Conservation (phyloP, 768 basidiomycete genomes). For the Podaxis sp. region DNA sequence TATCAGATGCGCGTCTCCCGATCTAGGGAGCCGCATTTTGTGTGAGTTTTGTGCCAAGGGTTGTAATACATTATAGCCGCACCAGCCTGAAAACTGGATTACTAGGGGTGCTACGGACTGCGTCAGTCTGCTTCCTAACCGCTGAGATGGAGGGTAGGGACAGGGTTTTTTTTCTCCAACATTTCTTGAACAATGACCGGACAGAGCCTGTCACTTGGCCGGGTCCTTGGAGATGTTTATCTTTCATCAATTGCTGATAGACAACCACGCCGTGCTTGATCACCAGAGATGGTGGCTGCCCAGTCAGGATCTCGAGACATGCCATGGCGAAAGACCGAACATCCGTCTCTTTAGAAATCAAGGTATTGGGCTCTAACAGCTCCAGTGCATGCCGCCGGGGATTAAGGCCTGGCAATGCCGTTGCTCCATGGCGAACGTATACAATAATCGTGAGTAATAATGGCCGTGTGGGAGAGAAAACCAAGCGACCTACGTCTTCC, state of each 20-base stretch:
- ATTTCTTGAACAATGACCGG: constrained; percentile 38
- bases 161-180: constrained; percentile 32
- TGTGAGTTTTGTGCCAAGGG: not conserved
- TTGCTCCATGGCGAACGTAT: constrained; percentile 26
- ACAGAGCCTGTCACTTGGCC: constrained; percentile 33
- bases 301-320: constrained; percentile 42
- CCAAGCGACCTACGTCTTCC: constrained; percentile 27
- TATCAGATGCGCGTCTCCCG: not conserved
- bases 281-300: constrained; percentile 32
- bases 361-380: constrained; percentile 23
- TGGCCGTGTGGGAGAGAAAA: not conserved
- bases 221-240: constrained; percentile 34
- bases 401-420: constrained; percentile 22
- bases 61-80: not conserved
- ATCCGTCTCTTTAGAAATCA: constrained; percentile 34
- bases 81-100: not conserved
- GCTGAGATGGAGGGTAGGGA: constrained; percentile 33
- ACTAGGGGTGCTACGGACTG: constrained; percentile 16
- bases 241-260: constrained; percentile 29
- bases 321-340: constrained; percentile 49
- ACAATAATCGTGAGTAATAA: not conserved
- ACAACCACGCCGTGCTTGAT: constrained; percentile 16
- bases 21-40: not conserved
- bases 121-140: constrained; percentile 23
- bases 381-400: constrained; percentile 29